Conservation (phyloP, 345 rosid genomes). For the Pugionium dolabratum region DNA sequence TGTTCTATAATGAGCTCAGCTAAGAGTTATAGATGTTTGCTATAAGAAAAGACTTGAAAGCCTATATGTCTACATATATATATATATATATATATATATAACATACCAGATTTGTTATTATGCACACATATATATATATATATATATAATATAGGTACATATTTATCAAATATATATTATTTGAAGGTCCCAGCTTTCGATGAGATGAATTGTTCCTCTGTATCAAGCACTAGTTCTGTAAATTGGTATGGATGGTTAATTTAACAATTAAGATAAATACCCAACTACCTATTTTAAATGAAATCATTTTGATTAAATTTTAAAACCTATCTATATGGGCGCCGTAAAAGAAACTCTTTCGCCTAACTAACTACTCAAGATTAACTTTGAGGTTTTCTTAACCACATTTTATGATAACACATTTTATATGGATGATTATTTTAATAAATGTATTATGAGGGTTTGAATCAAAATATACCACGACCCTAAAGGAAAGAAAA, state of each 20-base stretch:
- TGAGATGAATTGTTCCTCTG: conserved; percentile 44
- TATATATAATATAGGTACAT: background rate
- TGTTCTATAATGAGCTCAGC: conserved; percentile 30
- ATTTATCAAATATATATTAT: background rate
- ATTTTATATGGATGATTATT: background rate
- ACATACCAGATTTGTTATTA: conserved; percentile 31
- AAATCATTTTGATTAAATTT: conserved; percentile 1
- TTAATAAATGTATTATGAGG: too few species aligned
- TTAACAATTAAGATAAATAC: conserved; percentile 20
- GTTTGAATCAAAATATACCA: too few species aligned
- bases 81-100: too few species aligned
- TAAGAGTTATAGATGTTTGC: conserved; percentile 34
- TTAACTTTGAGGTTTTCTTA: background rate
- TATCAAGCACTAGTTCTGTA: conserved; percentile 33
- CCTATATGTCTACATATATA: conserved; percentile 34
- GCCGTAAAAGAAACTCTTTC: conserved; percentile 7
- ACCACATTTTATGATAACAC: background rate
- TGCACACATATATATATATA: conserved; percentile 20
- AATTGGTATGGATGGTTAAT: conserved; percentile 31
- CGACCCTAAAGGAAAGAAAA: too few species aligned
- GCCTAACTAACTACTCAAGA: background rate
- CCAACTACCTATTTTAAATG: conserved; percentile 8
- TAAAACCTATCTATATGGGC: background rate
- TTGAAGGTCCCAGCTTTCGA: conserved; percentile 38
- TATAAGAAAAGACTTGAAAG: conserved; percentile 37